A percentile compares a stretch with the other conserved stretches of the same genome.
Conservation (phyloP, 305 asterid genomes). For the Plantago coronopus region DNA sequence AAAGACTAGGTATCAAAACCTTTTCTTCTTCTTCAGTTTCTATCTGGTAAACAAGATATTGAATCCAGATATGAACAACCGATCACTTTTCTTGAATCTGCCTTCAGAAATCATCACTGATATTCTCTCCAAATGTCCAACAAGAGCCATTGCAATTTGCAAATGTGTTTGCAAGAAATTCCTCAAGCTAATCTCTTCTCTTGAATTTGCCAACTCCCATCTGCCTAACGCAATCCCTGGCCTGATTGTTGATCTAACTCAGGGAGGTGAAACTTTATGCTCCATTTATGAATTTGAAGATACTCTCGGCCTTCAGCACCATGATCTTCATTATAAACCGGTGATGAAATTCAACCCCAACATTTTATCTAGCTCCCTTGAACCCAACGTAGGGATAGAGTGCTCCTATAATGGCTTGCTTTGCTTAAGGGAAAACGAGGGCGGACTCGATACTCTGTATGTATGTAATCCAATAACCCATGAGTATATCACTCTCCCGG, state of each 20-base stretch:
- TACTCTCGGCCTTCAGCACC: slow-evolving; percentile 23
- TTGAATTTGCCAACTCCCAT: slow-evolving; percentile 31
- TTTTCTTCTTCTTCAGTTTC: background rate
- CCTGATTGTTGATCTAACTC: slow-evolving; percentile 10
- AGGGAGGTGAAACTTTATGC: background rate
- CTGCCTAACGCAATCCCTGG: slow-evolving; percentile 27
- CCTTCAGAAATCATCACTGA: slow-evolving; percentile 32
- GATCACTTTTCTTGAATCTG: slow-evolving; percentile 23
- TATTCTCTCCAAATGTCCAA: slow-evolving; percentile 38
- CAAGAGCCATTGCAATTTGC: slow-evolving; percentile 25
- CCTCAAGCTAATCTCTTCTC: slow-evolving; percentile 21
- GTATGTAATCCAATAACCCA: slow-evolving; percentile 3
- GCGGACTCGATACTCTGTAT: background rate
- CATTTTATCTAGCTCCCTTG: background rate
- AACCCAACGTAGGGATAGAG: background rate
- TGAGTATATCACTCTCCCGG: background rate
- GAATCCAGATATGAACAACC: slow-evolving; percentile 16
- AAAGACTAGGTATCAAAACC: background rate
- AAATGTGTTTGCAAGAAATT: slow-evolving; percentile 36
- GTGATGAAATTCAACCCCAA: slow-evolving; percentile 16
- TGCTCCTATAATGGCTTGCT: slow-evolving; percentile 34
- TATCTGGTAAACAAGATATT: too few relatives aligned
- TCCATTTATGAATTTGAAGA: slow-evolving; percentile 29
- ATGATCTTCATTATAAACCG: slow-evolving; percentile 25
- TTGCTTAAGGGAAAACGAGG: background rate